Conservation (phyloP, 2,329 filamentous ascomycete species). For the Monilinia fructicola region DNA sequence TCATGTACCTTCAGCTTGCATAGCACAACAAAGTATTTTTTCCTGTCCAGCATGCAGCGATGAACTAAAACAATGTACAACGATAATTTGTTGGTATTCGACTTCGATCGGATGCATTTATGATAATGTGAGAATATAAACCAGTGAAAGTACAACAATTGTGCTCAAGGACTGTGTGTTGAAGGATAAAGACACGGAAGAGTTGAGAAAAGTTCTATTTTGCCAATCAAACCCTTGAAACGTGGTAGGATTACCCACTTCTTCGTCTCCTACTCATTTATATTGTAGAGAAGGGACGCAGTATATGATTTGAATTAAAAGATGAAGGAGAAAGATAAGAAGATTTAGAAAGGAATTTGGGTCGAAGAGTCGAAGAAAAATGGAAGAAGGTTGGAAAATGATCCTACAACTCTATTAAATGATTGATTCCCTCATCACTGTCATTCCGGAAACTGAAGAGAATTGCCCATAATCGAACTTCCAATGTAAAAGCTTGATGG, state of each 20-base stretch:
- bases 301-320: neutral
- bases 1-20: constrained; percentile 14
- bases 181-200: too few species aligned
- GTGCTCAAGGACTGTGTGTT: neutral
- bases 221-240: constrained; percentile 15
- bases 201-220: neutral
- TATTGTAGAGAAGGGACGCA: constrained; percentile 8
- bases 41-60: neutral
- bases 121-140: neutral
- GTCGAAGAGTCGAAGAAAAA: constrained; percentile 5
- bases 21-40: constrained; percentile 3
- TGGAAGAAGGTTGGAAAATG: neutral
- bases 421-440: neutral
- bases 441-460: neutral
- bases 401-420: constrained; percentile 2
- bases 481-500: neutral
- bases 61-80: neutral
- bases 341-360: neutral
- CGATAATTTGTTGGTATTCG: constrained; percentile 15
- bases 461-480: neutral
- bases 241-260: constrained; percentile 21
- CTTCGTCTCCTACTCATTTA: constrained; percentile 22
- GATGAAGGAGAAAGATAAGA: neutral
- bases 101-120: constrained; percentile 10
- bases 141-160: neutral